These are phyloP conservation scores for Candida lessepsii DNA, from an alignment of 805 yeast species.

Conservation along the genomic window DNA sequence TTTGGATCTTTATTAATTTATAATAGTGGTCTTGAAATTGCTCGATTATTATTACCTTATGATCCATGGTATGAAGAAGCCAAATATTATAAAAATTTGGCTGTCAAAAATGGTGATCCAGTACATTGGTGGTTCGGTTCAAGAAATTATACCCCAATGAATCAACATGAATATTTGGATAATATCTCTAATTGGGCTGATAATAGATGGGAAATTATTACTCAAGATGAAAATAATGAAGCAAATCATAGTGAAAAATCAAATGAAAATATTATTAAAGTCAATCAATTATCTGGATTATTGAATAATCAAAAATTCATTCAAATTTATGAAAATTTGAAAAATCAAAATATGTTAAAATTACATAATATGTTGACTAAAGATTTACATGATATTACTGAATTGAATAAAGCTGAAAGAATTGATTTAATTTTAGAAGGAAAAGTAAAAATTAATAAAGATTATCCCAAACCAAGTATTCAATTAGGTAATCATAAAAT, in stretches of 20 bases:
- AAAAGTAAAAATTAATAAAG: constrained; percentile 23
- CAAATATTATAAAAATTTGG: constrained; percentile 48
- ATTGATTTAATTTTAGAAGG: constrained; percentile 36
- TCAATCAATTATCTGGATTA: constrained; percentile 3
- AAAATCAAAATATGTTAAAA: constrained; percentile 20
- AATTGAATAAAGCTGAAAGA: constrained; percentile 36
- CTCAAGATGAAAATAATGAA: constrained; percentile 5
- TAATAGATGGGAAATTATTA: constrained; percentile 1
- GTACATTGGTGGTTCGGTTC: constrained; percentile 71
- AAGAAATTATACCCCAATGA: constrained; percentile 53
- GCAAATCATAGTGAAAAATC: not conserved
- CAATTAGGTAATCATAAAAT: constrained; percentile 35
- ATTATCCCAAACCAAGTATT: constrained; percentile 35
- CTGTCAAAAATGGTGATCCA: constrained; percentile 46
- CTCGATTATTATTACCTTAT: constrained; percentile 44
- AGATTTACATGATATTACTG: constrained; percentile 32
- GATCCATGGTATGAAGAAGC: constrained; percentile 81
- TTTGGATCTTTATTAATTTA: constrained; percentile 50
- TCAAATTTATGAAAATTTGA: constrained; percentile 25
- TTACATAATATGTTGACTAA: constrained; percentile 19
- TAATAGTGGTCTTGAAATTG: constrained; percentile 55
- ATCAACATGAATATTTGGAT: constrained; percentile 32
- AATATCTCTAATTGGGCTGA: constrained; percentile 19
- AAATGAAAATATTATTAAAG: not conserved
- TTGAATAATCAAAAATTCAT: constrained; percentile 23